Base-by-base conservation (phyloP, 768 basidiomycete genomes). In the Cystobasidium tubakii region DNA sequence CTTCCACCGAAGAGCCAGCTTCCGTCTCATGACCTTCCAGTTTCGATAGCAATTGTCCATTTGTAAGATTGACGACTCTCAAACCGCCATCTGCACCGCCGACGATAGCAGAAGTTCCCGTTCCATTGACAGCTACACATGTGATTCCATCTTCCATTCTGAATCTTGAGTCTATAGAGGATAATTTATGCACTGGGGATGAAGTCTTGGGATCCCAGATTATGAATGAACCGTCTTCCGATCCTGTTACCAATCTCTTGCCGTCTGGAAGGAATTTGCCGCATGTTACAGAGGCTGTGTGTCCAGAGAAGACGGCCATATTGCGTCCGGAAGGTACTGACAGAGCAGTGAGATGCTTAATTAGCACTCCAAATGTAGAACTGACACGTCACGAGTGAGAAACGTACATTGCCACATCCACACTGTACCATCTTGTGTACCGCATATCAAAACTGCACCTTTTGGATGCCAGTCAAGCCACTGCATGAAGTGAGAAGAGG, bases 381-480 rank as follows among this genome's bases (percentile, higher is more conserved):
- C n/a, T n/a, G n/a, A n/a, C n/a, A n/a, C n/a, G n/a, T n/a, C n/a
- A n/a, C n/a, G n/a, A n/a, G n/a, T n/a, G n/a, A n/a, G n/a, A 23
- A n/a, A 82, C 89, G 77, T 81, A 96, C 95, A 83, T 84, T 97
- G 92, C 93, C 93, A 99, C 76, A 99, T 83, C 96, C 96, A 99
- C 29, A 92, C 87, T 0, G 90, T 95, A 7, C 89, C 86, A 81
- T 98, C 95, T 77, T 95, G 91, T 9, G 91, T 89, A 50, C 96
- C 96, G 0, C 90, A 92, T 3, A 97, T 85, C 0, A 99, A 85
- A 1, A 95, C 89, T 44, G 84, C 82, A 4, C 94, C 96, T 80
- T 88, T 94, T 0, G 96, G 96, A 84, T 99, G 96, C 95, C 95
- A 99, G 83, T 87, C 85, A 63, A 98, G 79, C 86, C 91, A 97